Evolutionary conservation across 306 rosid genomes (phyloP), one percentile per base, ranked within the genome.

Genomic region (Aeschynomene evenia): DNA sequence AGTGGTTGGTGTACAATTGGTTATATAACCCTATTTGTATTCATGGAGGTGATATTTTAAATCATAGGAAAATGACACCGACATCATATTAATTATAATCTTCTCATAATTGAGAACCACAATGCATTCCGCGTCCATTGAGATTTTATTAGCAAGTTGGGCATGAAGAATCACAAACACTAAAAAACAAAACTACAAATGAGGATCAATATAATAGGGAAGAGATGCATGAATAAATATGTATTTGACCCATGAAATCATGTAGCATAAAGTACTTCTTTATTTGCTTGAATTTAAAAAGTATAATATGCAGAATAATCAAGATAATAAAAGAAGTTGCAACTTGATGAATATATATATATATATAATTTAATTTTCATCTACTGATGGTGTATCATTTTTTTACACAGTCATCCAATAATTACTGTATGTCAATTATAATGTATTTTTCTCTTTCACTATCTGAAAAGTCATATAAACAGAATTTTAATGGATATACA

Each of bases 11-110:
- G 15, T 4, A 15, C 15, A 9, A 7, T 48, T 66, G 55, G 11
- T 1, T 56, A 22, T 39, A 20, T 42, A 19, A n/a, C 43, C 12
- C 24, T 34, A 1, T 39, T 9, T 26, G 18, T 1, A 22, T n/a
- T n/a, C n/a, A n/a, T 43, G 68, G 76, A 43, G 67, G 68, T 57
- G 49, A 21, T 58, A n/a, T 71, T 29, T 70, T 5, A 22, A 53
- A 54, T 21, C 4, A 68, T 52, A 22, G 14, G 42, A 34, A 48
- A 42, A 37, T 24, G 63, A 52, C 24, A 37, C 73, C 39, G 52
- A 68, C 73, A 14, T 48, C n/a, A 5, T 3, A 48, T 65, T 16
- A 28, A 46, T 26, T 28, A 11, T 18, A 43, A 14, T 23, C 5
- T 42, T n/a, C 26, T 4, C 14, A 7, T 1, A 40, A 42, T 14